Conservation (phyloP, 257 asterid genomes). For the Haberlea rhodopensis region DNA sequence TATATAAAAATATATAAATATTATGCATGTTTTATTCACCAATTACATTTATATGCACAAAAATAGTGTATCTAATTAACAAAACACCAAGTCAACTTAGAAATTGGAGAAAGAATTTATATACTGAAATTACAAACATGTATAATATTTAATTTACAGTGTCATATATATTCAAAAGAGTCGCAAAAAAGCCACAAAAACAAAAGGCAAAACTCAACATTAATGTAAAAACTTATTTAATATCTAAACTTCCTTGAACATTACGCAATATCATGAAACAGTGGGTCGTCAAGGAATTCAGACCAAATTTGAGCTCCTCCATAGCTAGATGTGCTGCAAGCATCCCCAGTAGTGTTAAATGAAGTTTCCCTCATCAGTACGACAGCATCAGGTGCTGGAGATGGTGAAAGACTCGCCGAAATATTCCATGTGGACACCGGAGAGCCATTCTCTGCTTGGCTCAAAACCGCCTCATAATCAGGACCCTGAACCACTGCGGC, state of each 20-base stretch:
- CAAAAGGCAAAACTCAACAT: slow-evolving; percentile 26
- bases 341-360: slow-evolving; percentile 30
- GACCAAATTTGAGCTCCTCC: slow-evolving; percentile 65
- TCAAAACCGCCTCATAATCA: slow-evolving; percentile 20
- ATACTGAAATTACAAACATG: background rate
- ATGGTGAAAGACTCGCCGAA: slow-evolving; percentile 22
- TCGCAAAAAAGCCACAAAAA: slow-evolving; percentile 20
- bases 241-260: background rate
- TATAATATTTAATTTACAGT: slow-evolving; percentile 23
- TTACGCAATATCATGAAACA: slow-evolving; percentile 54
- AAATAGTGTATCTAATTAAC: too few relatives aligned
- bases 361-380: slow-evolving; percentile 34
- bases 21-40: too few relatives aligned
- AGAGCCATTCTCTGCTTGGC: slow-evolving; percentile 31
- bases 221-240: slow-evolving; percentile 6
- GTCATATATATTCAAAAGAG: background rate
- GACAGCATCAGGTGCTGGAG: slow-evolving; percentile 24
- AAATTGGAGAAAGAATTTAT: background rate
- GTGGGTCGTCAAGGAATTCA: slow-evolving; percentile 61
- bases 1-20: too few relatives aligned
- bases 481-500: slow-evolving; percentile 22
- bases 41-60: background rate
- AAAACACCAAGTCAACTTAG: background rate
- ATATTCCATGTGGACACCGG: slow-evolving; percentile 38
- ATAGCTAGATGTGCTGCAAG: slow-evolving; percentile 50